Percentiles rank a stretch among this genome's conserved stretches.
These are phyloP conservation scores for Colletotrichum acutatum DNA, from an alignment of 2,329 filamentous ascomycete species.

Conservation along the genomic window DNA sequence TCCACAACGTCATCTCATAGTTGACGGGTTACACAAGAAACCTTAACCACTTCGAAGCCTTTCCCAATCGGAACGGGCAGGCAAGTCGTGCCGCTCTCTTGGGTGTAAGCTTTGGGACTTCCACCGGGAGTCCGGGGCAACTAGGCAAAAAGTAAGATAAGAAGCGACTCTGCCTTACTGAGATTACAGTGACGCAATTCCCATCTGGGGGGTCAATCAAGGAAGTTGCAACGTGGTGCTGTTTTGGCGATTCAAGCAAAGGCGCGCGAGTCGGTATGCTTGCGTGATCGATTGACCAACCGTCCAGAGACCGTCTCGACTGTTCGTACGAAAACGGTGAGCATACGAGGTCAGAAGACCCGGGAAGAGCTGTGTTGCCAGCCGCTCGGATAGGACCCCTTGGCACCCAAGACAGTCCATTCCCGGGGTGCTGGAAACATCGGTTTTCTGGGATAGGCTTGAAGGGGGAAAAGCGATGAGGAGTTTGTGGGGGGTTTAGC, in stretches of 20 bases:
- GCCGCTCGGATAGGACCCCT: neutral
- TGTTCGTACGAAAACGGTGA: slow-evolving; percentile 8
- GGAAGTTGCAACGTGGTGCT: neutral
- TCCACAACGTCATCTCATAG: neutral
- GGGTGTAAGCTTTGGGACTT: neutral
- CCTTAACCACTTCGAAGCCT: neutral
- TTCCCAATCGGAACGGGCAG: neutral
- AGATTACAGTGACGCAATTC: neutral
- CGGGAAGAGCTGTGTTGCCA: neutral
- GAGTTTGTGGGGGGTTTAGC: neutral
- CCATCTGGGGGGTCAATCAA: neutral
- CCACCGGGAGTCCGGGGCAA: neutral
- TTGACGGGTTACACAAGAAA: slow-evolving; percentile 1
- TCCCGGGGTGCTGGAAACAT: neutral
- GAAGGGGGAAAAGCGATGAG: neutral
- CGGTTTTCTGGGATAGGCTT: neutral
- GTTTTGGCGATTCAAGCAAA: neutral
- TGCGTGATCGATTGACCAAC: neutral
- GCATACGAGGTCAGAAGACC: slow-evolving; percentile 9
- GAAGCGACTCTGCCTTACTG: neutral
- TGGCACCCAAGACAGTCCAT: neutral
- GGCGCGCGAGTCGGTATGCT: neutral
- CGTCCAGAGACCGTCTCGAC: neutral
- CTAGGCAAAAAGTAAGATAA: neutral
- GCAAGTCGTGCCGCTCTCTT: neutral